phyloP scores from a whole-genome alignment of 1,284 basidiomycete genomes.

The Hemileia vastatrix region DNA sequence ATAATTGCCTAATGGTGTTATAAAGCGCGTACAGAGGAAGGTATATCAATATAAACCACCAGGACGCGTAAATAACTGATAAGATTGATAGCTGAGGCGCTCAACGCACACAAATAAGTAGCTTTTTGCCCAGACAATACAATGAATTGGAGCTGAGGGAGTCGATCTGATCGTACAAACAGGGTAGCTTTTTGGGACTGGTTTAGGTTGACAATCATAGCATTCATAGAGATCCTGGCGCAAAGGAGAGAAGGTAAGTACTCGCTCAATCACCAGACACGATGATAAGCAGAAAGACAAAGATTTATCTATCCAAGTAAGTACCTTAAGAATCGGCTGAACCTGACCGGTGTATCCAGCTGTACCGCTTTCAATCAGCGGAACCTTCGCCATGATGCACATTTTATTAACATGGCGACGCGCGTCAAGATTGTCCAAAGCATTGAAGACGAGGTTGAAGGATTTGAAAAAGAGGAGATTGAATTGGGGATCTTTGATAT shows the following conservation, averaged over 20 bases:
- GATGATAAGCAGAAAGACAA: background rate
- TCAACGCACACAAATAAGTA: constrained; percentile 81
- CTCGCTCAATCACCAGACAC: background rate
- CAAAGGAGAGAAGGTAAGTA: background rate
- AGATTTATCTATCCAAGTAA: constrained; percentile 24
- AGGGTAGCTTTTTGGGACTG: constrained; percentile 84
- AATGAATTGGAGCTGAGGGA: constrained; percentile 93
- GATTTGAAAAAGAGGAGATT: constrained; percentile 77
- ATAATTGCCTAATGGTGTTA: constrained; percentile 61
- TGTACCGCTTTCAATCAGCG: constrained; percentile 91
- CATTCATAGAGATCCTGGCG: constrained; percentile 73
- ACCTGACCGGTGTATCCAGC: constrained; percentile 81
- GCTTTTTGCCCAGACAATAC: constrained; percentile 98
- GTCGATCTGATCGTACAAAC: constrained; percentile 98
- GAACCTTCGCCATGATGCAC: constrained; percentile 82
- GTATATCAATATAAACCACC: background rate
- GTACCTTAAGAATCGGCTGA: constrained; percentile 56
- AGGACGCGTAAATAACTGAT: no score
- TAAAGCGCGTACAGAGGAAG: background rate
- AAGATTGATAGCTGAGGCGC: no score
- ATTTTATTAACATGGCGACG: constrained; percentile 91
- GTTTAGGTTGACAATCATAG: constrained; percentile 83
- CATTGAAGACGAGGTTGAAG: constrained; percentile 91
- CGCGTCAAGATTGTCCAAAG: constrained; percentile 89
- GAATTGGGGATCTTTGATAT: constrained; percentile 89